phyloP scores from a whole-genome alignment of 345 rosid genomes.

The Salix brachista region DNA sequence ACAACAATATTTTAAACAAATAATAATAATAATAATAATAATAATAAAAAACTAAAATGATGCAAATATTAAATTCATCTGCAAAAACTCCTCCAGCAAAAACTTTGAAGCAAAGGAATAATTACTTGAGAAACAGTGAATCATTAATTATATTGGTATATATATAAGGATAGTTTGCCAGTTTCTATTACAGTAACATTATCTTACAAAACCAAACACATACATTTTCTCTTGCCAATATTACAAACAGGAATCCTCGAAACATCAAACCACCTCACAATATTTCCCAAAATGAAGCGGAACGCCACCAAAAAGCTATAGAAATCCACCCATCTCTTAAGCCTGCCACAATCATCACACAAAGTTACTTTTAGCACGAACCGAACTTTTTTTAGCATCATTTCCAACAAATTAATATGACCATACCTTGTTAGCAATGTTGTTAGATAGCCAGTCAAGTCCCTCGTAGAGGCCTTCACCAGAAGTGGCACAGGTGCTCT shows the following conservation, averaged over 20 bases:
- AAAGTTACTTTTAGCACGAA: background rate
- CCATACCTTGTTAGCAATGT: conserved; percentile 18
- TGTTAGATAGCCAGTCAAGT: conserved; percentile 20
- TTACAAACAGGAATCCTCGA: background rate
- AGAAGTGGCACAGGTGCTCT: conserved; percentile 18
- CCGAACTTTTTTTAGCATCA: background rate
- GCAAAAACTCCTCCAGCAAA: background rate
- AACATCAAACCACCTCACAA: background rate
- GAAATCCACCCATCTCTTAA: background rate
- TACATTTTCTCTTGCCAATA: background rate
- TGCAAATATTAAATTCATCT: too few species aligned
- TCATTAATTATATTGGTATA: background rate
- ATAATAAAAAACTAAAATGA: too few species aligned
- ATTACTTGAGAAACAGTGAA: background rate
- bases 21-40: too few species aligned
- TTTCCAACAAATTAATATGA: background rate
- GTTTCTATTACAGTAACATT: background rate
- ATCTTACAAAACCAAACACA: background rate
- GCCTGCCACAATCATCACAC: background rate
- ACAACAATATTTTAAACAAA: too few species aligned
- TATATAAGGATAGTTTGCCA: background rate
- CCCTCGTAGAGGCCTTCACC: conserved; percentile 19
- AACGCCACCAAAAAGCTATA: background rate
- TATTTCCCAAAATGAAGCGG: background rate
- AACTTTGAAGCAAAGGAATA: background rate